phyloP scores from a whole-genome alignment of 129 eudicot species.

The Glebionis coronaria region DNA sequence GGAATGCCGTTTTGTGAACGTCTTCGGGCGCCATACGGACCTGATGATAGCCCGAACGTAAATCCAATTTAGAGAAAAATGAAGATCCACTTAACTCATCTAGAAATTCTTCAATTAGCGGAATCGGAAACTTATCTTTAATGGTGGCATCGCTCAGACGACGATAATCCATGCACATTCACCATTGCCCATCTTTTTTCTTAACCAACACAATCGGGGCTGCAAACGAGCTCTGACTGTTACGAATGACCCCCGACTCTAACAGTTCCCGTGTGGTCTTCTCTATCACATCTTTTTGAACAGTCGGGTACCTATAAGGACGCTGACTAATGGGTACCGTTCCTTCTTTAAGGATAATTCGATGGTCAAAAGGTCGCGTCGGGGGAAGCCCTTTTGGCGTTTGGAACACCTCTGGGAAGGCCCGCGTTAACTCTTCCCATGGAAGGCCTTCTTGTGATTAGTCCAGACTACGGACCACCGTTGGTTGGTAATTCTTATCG shows the following conservation, averaged over 20 bases:
- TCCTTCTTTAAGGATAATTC: neutral
- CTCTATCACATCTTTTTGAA: constrained; percentile 14
- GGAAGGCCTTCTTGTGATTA: neutral
- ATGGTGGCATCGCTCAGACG: neutral
- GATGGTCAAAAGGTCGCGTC: neutral
- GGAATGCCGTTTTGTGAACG: neutral
- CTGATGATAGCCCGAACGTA: neutral
- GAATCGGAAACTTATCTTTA: neutral
- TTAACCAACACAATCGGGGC: neutral
- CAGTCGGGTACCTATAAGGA: constrained; percentile 12
- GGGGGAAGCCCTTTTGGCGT: constrained; percentile 9
- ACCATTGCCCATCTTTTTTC: neutral
- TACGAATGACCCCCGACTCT: neutral
- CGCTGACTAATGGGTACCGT: neutral
- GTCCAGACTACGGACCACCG: neutral
- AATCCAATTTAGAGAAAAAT: neutral
- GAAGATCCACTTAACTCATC: neutral
- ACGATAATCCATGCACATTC: neutral
- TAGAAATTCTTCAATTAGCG: neutral
- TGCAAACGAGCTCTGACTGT: neutral
- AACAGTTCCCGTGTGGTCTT: neutral
- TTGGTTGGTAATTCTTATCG: neutral
- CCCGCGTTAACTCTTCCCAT: neutral
- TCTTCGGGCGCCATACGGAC: neutral
- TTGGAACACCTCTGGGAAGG: constrained; percentile 8